These are phyloP conservation scores for Solanum bulbocastanum DNA, from an alignment of 257 asterid species.

Conservation along the genomic window DNA sequence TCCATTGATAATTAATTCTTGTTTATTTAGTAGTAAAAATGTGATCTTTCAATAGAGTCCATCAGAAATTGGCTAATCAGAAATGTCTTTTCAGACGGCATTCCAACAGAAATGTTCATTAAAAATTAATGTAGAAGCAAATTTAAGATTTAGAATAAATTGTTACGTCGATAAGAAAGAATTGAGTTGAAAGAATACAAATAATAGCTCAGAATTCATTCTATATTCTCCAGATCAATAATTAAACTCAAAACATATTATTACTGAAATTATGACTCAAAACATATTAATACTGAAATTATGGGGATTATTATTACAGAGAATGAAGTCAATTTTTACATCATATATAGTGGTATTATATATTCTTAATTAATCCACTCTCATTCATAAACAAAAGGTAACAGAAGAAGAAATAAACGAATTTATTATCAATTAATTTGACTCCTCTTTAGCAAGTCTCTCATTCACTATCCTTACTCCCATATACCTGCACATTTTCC, in stretches of 20 bases:
- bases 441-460: conserved; percentile 28
- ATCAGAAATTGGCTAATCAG: too few relatives aligned
- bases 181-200: background rate
- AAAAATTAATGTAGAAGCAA: too few relatives aligned
- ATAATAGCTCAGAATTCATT: background rate
- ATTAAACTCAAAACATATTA: background rate
- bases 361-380: background rate
- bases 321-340: background rate
- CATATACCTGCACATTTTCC: conserved; percentile 47
- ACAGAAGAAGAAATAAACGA: too few relatives aligned
- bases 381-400: background rate
- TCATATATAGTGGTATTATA: background rate
- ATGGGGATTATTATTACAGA: background rate
- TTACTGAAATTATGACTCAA: background rate
- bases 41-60: background rate
- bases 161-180: background rate
- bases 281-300: background rate
- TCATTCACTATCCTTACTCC: conserved; percentile 50
- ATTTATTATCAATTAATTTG: background rate
- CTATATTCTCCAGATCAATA: background rate
- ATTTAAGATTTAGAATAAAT: too few relatives aligned
- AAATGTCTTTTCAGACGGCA: too few relatives aligned
- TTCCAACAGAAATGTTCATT: too few relatives aligned
- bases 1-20: background rate
- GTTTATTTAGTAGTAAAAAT: background rate